These are phyloP conservation scores for Rauvolfia tetraphylla DNA, from an alignment of 257 asterid species.

Conservation along the genomic window DNA sequence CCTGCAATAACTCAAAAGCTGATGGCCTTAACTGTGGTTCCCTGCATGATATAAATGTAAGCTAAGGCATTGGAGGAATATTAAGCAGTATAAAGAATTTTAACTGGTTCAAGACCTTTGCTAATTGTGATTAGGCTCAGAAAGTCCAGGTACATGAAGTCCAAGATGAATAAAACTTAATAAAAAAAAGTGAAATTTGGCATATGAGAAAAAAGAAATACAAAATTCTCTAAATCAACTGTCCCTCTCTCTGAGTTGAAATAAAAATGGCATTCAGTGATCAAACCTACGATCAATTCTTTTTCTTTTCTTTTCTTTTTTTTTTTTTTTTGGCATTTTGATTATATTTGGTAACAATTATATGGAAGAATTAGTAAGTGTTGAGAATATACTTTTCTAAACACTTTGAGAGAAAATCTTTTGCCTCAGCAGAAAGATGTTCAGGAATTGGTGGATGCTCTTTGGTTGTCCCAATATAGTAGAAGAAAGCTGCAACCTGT, in stretches of 20 bases:
- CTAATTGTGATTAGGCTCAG: not conserved
- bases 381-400: constrained; percentile 25
- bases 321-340: no score
- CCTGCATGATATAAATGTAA: constrained; percentile 21
- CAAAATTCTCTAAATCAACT: not conserved
- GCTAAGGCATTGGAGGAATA: constrained; percentile 1
- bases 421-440: constrained; percentile 31
- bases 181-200: not conserved
- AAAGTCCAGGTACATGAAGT: not conserved
- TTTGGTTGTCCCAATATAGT: constrained; percentile 32
- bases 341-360: not conserved
- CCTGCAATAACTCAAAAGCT: constrained; percentile 36
- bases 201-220: not conserved
- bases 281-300: not conserved
- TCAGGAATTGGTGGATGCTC: constrained; percentile 41
- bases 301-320: not conserved
- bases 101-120: not conserved
- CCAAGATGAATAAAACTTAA: not conserved
- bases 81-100: not conserved
- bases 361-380: not conserved
- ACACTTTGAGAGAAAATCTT: constrained; percentile 31
- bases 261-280: not conserved
- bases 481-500: constrained; percentile 38
- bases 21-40: constrained; percentile 32
- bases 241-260: not conserved